Base-by-base conservation (phyloP, 345 rosid species). In the Brassica juncea region DNA sequence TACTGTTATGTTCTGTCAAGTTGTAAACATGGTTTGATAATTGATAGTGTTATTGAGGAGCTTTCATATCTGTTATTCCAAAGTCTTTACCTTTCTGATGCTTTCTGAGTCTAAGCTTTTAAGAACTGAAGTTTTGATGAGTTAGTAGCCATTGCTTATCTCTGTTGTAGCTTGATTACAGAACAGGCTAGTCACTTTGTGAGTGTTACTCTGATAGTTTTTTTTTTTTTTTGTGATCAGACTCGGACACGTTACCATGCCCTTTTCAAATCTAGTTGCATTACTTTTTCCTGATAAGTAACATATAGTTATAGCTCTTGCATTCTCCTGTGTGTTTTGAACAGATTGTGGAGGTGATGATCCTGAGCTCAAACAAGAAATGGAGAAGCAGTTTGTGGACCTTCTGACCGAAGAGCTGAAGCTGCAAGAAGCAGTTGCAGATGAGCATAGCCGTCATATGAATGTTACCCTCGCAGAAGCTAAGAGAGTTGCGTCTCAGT, bases 361-460 rank as follows among this genome's bases (percentile, higher is more conserved):
- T 79, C 97, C 97, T 1, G 97, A 96, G 61, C 91, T 93, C 28
- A 93, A 90, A 81, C 84, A 86, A 14, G 99, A 96, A 85, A 90
- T 92, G 97, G 97, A 93, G 86, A 96, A 93, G 86, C 97, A 92
- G 76, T 92, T 92, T 71, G 94, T 92, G 5, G 98, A 96, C 82
- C 97, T 96, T 81, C 84, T 96, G 47, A 86, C 98, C 0, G 98
- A 92, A 79, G 97, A 96, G 82, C 82, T 96, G 82, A 96, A 90
- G 83, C 81, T 92, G 81, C 99, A 96, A 82, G 97, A 93, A 80
- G 91, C 91, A 35, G 97, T 93, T 63, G 84, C 94, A 0, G 87
- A 84, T 75, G 99, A 96, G 81, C 92, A 96, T 74, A 61, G 84
- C 21, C 99, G 80, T 61, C 98, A 90, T 80, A 87, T 90, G 97